These are phyloP conservation scores for Globisporangium cystogenes DNA, from an alignment of 352 stramenopile species.

Conservation along the genomic window DNA sequence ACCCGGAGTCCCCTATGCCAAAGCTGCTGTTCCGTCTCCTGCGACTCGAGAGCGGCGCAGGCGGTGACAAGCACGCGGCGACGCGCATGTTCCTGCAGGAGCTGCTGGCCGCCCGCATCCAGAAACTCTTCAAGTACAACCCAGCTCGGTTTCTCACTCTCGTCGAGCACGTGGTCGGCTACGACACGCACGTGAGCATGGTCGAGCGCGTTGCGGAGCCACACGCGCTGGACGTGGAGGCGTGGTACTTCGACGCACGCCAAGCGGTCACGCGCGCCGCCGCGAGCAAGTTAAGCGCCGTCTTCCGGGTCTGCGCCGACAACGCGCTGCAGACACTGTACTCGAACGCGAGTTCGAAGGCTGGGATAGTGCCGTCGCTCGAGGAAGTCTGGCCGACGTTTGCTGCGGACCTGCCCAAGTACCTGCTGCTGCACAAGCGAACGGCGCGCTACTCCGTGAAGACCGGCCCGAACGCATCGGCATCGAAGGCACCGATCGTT, in stretches of 20 bases:
- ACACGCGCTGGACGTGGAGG: slow-evolving; percentile 28
- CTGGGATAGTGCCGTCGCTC: slow-evolving; percentile 9
- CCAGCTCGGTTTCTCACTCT: slow-evolving; percentile 26
- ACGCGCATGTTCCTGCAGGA: slow-evolving; percentile 42
- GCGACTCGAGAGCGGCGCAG: slow-evolving; percentile 15
- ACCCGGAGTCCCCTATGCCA: slow-evolving; percentile 38
- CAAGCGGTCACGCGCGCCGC: slow-evolving; percentile 15
- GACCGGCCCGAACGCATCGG: slow-evolving; percentile 4
- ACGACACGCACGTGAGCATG: slow-evolving; percentile 21
- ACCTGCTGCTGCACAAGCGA: slow-evolving; percentile 51
- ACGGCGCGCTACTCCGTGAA: slow-evolving; percentile 39
- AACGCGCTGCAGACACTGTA: slow-evolving; percentile 30
- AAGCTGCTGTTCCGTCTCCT: slow-evolving; percentile 61
- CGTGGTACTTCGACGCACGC: slow-evolving; percentile 23
- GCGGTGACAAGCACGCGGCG: not conserved
- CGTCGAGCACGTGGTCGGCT: slow-evolving; percentile 44
- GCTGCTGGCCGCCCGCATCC: slow-evolving; percentile 35
- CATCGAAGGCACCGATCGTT: not conserved
- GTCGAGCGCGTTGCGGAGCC: slow-evolving; percentile 32
- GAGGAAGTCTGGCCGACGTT: slow-evolving; percentile 47
- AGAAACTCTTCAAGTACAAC: slow-evolving; percentile 58
- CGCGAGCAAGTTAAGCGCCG: slow-evolving; percentile 18
- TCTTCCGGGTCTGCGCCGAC: slow-evolving; percentile 22
- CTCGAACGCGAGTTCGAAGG: not conserved
- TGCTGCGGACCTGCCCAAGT: slow-evolving; percentile 39